These are phyloP conservation scores for Zygoascus ofunaensis DNA, from an alignment of 805 yeast species.

Conservation along the genomic window DNA sequence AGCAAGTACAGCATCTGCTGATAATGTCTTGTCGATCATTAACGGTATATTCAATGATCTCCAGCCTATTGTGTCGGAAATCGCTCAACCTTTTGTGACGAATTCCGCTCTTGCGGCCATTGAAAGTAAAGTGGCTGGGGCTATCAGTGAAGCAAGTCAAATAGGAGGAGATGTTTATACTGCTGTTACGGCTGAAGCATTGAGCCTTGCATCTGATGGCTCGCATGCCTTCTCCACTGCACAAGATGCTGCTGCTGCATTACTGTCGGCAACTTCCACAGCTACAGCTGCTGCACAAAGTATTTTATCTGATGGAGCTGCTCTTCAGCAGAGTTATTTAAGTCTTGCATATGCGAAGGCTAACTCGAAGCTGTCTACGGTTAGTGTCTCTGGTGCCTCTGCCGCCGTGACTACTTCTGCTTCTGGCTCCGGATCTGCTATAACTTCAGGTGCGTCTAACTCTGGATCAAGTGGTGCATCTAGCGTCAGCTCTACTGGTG, in stretches of 20 bases:
- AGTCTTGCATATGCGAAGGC: background rate
- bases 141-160: background rate
- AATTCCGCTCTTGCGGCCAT: background rate
- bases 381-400: background rate
- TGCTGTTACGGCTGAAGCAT: conserved; percentile 1
- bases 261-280: background rate
- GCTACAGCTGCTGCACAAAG: background rate
- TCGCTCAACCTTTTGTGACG: background rate
- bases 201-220: background rate
- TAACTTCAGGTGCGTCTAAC: background rate
- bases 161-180: conserved; percentile 1
- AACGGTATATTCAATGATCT: background rate
- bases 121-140: background rate
- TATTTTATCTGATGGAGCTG: background rate
- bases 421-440: background rate
- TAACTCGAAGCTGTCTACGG: background rate
- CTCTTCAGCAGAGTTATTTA: background rate
- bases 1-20: background rate
- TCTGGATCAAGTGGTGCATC: background rate
- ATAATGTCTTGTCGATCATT: background rate
- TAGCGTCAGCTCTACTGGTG: background rate
- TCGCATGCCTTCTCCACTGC: conserved; percentile 2
- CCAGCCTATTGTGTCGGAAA: conserved; percentile 1
- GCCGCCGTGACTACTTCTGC: background rate
- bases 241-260: background rate